Percentiles rank a stretch among this genome's conserved stretches.
Conservation (phyloP, 768 basidiomycete species). For the Trametes cinnabarina region DNA sequence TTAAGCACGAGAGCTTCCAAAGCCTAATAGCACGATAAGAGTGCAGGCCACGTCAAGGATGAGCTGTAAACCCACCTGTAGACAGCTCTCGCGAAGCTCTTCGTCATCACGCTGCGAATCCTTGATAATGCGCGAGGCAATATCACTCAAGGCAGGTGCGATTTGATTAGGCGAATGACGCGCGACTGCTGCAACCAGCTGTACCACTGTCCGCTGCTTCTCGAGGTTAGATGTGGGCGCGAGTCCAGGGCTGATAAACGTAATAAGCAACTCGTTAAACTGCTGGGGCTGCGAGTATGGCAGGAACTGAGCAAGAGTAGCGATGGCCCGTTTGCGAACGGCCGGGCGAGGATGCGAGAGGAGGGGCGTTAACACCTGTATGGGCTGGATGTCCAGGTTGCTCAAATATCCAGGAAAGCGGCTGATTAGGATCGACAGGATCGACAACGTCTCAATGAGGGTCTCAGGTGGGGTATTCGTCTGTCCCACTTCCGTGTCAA, state of each 20-base stretch:
- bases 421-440: conserved; percentile 83
- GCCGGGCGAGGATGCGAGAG: conserved; percentile 77
- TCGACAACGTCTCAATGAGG: conserved; percentile 78
- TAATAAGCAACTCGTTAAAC: conserved; percentile 58
- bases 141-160: conserved; percentile 53
- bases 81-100: conserved; percentile 74
- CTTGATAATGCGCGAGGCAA: conserved; percentile 71
- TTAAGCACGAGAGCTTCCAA: conserved; percentile 82
- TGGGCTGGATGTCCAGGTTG: conserved; percentile 54
- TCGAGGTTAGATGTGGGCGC: conserved; percentile 51
- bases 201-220: conserved; percentile 74
- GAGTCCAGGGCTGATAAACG: conserved; percentile 61
- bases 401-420: conserved; percentile 75
- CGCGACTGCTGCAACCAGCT: conserved; percentile 76
- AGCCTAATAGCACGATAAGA: conserved; percentile 45
- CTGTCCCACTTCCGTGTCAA: conserved; percentile 33
- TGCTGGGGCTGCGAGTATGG: conserved; percentile 64
- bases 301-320: conserved; percentile 81
- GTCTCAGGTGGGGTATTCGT: conserved; percentile 74
- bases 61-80: conserved; percentile 56
- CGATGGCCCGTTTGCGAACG: conserved; percentile 90
- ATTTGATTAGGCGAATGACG: conserved; percentile 71
- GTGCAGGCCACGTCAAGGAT: background rate
- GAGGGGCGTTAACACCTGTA: conserved; percentile 66
- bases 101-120: conserved; percentile 75